Evolutionary conservation across 345 rosid genomes (phyloP).

Genomic region (Hirschfeldia incana): DNA sequence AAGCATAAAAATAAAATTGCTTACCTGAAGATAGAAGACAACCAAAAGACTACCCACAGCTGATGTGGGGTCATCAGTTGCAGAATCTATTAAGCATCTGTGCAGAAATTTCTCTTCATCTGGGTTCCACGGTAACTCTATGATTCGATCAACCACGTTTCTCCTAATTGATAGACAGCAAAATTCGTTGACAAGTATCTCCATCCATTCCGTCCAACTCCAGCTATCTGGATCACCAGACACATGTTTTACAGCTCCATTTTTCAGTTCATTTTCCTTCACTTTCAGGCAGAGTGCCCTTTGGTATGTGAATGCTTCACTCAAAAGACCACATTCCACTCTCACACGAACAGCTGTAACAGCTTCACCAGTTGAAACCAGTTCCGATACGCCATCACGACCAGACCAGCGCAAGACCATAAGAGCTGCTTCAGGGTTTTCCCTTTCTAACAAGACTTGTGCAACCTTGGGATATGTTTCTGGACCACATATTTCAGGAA

Average conservation of each 20-base stretch:
- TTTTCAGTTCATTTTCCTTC: constrained; percentile 57
- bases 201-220: constrained; percentile 80
- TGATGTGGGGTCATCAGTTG: constrained; percentile 69
- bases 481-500: constrained; percentile 87
- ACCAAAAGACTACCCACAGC: constrained; percentile 78
- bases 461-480: constrained; percentile 87
- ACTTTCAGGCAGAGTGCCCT: constrained; percentile 72
- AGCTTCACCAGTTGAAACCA: constrained; percentile 75
- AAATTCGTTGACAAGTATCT: constrained; percentile 78
- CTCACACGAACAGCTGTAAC: constrained; percentile 85
- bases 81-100: constrained; percentile 79
- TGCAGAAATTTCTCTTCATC: constrained; percentile 86
- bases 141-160: constrained; percentile 81
- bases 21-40: constrained; percentile 91
- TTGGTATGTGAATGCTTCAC: constrained; percentile 91
- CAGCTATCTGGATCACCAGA: constrained; percentile 45
- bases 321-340: constrained; percentile 87
- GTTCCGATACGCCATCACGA: constrained; percentile 64
- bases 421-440: constrained; percentile 74
- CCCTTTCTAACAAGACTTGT: constrained; percentile 89
- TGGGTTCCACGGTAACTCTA: constrained; percentile 89
- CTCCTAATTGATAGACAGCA: constrained; percentile 86
- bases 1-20: constrained; percentile 13
- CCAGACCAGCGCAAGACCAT: constrained; percentile 95
- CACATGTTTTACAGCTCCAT: constrained; percentile 40